phyloP scores from a whole-genome alignment of 2,329 filamentous ascomycete genomes.

The Nigrospora sphaerica region DNA sequence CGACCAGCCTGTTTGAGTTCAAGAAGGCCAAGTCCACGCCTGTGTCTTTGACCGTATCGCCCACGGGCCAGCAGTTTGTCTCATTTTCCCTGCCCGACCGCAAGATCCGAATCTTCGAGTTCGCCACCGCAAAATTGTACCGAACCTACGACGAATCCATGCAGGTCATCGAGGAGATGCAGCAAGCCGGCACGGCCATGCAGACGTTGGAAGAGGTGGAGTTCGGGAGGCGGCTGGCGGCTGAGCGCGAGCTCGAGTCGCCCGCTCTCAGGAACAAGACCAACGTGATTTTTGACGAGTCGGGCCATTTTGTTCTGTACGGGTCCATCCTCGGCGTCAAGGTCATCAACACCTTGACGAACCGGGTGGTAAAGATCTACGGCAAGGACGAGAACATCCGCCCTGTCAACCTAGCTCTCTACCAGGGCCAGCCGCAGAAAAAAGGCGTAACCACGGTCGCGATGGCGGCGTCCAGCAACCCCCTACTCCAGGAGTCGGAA shows the following conservation, averaged over 20 bases:
- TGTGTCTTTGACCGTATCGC: constrained; percentile 75
- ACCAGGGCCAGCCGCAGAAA: constrained; percentile 92
- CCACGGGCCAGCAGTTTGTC: constrained; percentile 77
- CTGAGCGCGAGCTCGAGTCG: constrained; percentile 80
- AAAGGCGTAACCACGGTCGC: constrained; percentile 90
- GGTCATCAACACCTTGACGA: constrained; percentile 92
- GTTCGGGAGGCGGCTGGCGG: constrained; percentile 79
- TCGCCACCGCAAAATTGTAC: constrained; percentile 78
- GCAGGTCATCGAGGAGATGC: constrained; percentile 84
- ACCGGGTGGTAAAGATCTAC: constrained; percentile 84
- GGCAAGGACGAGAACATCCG: constrained; percentile 85
- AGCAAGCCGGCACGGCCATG: constrained; percentile 79
- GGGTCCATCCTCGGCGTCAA: constrained; percentile 90
- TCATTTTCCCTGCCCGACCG: constrained; percentile 89
- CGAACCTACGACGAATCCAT: constrained; percentile 95
- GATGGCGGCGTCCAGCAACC: constrained; percentile 94
- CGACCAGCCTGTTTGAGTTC: constrained; percentile 92
- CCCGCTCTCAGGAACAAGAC: constrained; percentile 59
- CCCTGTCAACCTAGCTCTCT: constrained; percentile 74
- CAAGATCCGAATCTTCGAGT: constrained; percentile 90
- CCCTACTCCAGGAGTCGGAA: constrained; percentile 86
- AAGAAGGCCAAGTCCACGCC: constrained; percentile 89
- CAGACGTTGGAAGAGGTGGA: constrained; percentile 84
- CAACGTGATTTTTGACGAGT: constrained; percentile 94
- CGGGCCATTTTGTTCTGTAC: constrained; percentile 89